These are phyloP conservation scores for Aspergillus caelatus DNA, from an alignment of 2,329 filamentous ascomycete species.

Conservation along the genomic window DNA sequence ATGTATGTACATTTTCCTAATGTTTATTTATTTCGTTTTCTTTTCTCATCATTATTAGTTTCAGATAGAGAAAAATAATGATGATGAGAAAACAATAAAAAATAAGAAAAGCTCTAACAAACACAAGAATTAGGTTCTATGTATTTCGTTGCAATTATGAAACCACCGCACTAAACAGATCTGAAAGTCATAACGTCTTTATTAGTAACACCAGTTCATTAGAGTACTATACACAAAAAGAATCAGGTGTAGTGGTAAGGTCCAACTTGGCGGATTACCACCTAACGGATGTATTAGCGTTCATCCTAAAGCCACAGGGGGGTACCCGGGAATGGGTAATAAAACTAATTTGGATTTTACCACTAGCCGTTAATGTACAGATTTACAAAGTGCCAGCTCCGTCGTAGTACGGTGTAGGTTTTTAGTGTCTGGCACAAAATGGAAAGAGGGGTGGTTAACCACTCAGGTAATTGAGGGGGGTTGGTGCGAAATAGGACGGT, in stretches of 20 bases:
- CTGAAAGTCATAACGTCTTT: background rate
- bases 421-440: background rate
- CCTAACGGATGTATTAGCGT: background rate
- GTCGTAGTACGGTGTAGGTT: background rate
- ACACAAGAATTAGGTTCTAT: background rate
- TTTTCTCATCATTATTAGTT: background rate
- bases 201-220: background rate
- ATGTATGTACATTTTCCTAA: background rate
- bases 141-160: background rate
- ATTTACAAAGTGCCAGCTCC: background rate
- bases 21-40: background rate
- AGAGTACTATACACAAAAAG: background rate
- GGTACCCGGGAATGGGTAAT: background rate
- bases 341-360: background rate
- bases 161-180: background rate
- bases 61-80: no score
- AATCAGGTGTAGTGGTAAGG: background rate
- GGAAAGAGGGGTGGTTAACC: slow-evolving; percentile 3
- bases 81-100: background rate
- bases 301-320: background rate
- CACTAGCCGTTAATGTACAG: background rate
- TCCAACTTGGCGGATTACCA: background rate
- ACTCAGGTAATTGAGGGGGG: background rate
- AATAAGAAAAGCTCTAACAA: background rate
- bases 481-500: slow-evolving; percentile 11